phyloP scores from a whole-genome alignment of 148 eudicot genomes.

The Spergularia marina region DNA sequence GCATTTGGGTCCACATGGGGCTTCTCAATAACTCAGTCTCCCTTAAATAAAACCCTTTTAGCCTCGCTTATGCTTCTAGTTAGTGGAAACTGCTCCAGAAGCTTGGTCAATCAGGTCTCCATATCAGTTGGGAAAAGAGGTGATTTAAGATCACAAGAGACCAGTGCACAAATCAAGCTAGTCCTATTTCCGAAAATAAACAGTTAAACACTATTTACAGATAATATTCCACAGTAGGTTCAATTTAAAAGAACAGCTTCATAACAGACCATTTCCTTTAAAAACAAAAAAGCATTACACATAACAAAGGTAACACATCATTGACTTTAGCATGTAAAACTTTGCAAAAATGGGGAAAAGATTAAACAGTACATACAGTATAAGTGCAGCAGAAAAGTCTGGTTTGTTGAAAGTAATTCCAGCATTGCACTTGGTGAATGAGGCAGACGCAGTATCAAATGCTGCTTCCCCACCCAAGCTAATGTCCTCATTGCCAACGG shows the following conservation, averaged over 20 bases:
- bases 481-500: slow-evolving; percentile 64
- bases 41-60: too few species aligned
- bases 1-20: too few species aligned
- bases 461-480: slow-evolving; percentile 84
- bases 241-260: too few species aligned
- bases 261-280: not conserved
- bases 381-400: slow-evolving; percentile 73
- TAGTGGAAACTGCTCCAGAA: too few species aligned
- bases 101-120: too few species aligned
- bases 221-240: too few species aligned
- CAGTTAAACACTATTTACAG: too few species aligned
- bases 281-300: not conserved
- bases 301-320: not conserved
- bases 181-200: too few species aligned
- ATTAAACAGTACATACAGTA: slow-evolving; percentile 52
- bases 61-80: too few species aligned
- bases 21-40: too few species aligned
- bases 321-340: not conserved
- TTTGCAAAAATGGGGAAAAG: not conserved
- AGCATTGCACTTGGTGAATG: slow-evolving; percentile 79
- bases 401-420: slow-evolving; percentile 67
- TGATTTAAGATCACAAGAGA: not conserved
- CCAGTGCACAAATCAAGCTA: not conserved
- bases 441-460: slow-evolving; percentile 80
- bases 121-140: not conserved